Conservation (phyloP, 805 yeast genomes). For the Lachancea fermentati region DNA sequence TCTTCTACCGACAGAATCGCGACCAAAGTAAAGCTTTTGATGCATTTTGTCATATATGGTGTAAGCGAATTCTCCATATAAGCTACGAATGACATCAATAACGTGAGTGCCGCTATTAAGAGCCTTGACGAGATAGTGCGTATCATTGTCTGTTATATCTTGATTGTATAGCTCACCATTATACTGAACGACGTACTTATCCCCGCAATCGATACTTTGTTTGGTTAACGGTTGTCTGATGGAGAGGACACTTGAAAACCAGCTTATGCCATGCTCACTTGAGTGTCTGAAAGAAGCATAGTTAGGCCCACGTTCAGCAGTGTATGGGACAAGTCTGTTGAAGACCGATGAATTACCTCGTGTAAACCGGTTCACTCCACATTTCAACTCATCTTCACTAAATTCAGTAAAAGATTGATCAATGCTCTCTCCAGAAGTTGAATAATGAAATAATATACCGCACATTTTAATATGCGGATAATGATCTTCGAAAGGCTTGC, state of each 20-base stretch:
- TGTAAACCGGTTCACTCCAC: background rate
- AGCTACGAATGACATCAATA: constrained; percentile 31
- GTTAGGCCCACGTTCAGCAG: constrained; percentile 63
- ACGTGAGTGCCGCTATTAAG: constrained; percentile 33
- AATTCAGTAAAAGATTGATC: constrained; percentile 16
- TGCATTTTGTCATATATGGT: constrained; percentile 39
- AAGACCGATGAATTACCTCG: constrained; percentile 18
- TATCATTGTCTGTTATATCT: constrained; percentile 58
- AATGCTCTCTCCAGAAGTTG: constrained; percentile 2
- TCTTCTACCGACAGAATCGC: constrained; percentile 79
- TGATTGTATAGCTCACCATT: constrained; percentile 85
- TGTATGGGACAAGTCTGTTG: constrained; percentile 37
- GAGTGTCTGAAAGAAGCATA: constrained; percentile 33
- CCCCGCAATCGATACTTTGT: constrained; percentile 53
- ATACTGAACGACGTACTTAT: constrained; percentile 55
- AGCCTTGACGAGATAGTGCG: constrained; percentile 43
- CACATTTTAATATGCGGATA: constrained; percentile 38
- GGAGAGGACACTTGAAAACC: constrained; percentile 72
- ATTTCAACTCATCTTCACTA: constrained; percentile 11
- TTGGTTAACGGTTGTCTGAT: constrained; percentile 69
- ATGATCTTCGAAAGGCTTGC: too few species aligned
- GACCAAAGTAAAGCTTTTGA: constrained; percentile 60
- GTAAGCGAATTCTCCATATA: constrained; percentile 84
- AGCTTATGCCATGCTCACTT: constrained; percentile 16
- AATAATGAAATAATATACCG: constrained; percentile 44